Evolutionary conservation across 2,329 filamentous ascomycete species (phyloP).

Genomic region (Fusarium hostae): DNA sequence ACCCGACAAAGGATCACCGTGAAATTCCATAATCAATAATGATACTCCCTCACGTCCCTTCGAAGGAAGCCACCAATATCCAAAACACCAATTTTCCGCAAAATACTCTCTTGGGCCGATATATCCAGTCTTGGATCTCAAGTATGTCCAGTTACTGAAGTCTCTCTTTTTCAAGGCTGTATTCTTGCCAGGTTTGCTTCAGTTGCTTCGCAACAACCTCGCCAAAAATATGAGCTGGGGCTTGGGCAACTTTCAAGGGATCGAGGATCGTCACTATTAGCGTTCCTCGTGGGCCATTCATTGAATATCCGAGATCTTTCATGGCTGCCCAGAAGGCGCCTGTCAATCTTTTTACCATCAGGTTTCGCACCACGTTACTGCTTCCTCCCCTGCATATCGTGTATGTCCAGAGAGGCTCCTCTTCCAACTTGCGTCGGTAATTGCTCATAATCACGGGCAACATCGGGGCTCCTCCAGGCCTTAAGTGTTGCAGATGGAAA

Average conservation of each 20-base stretch:
- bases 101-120: neutral
- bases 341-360: constrained; percentile 43
- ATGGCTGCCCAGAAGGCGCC: constrained; percentile 45
- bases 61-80: neutral
- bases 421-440: constrained; percentile 42
- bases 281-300: constrained; percentile 31
- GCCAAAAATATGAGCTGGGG: constrained; percentile 40
- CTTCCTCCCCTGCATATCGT: constrained; percentile 21
- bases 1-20: neutral
- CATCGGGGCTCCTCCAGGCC: constrained; percentile 49
- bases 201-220: constrained; percentile 37
- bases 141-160: neutral
- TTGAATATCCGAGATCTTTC: constrained; percentile 42
- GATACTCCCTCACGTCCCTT: neutral
- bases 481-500: constrained; percentile 49
- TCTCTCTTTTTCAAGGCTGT: neutral
- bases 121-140: neutral
- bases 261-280: constrained; percentile 30
- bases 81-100: neutral
- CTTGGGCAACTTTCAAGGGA: constrained; percentile 26
- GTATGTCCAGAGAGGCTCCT: constrained; percentile 50
- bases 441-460: constrained; percentile 38
- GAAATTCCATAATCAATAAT: neutral
- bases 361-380: constrained; percentile 42
- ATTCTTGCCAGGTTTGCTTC: constrained; percentile 25